These are phyloP conservation scores for Wallacemonas sp. DNA, from an alignment of 208 protist species.

Conservation along the genomic window DNA sequence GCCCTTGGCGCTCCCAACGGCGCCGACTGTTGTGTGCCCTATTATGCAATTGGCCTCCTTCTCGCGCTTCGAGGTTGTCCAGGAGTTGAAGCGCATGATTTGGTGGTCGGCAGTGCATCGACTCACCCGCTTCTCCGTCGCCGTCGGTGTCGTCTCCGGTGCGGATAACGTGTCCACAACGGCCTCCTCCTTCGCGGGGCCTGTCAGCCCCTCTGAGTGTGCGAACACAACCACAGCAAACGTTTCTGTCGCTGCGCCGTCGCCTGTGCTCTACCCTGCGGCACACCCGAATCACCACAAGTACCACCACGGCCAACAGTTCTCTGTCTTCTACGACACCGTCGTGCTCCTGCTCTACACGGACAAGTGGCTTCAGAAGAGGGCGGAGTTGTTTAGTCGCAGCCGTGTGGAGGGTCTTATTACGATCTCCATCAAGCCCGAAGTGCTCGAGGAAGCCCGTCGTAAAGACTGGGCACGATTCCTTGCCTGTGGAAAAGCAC, in stretches of 20 bases:
- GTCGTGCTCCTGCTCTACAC: conserved; percentile 6
- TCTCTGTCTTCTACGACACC: conserved; percentile 20
- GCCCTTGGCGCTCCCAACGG: background rate
- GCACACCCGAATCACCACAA: background rate
- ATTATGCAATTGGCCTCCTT: conserved; percentile 15
- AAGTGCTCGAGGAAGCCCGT: background rate
- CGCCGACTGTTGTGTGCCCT: background rate
- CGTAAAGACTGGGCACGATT: background rate
- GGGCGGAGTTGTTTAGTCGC: conserved; percentile 3
- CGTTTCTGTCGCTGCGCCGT: background rate
- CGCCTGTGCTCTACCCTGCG: conserved; percentile 6
- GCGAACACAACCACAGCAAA: background rate
- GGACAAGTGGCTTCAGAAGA: conserved; percentile 10
- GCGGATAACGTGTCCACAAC: background rate
- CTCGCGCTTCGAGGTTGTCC: conserved; percentile 6
- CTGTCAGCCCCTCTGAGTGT: too few species aligned
- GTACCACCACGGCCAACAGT: background rate
- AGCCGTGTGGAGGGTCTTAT: conserved; percentile 11
- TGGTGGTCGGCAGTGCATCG: conserved; percentile 18
- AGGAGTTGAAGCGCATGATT: conserved; percentile 23
- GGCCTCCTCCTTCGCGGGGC: background rate
- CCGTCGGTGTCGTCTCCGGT: conserved; percentile 1
- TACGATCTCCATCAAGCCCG: background rate
- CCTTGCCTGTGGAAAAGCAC: background rate
- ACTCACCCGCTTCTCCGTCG: conserved; percentile 6